These are phyloP conservation scores for Aureobasidium vineae DNA, from an alignment of 2,329 filamentous ascomycete species.

Conservation along the genomic window DNA sequence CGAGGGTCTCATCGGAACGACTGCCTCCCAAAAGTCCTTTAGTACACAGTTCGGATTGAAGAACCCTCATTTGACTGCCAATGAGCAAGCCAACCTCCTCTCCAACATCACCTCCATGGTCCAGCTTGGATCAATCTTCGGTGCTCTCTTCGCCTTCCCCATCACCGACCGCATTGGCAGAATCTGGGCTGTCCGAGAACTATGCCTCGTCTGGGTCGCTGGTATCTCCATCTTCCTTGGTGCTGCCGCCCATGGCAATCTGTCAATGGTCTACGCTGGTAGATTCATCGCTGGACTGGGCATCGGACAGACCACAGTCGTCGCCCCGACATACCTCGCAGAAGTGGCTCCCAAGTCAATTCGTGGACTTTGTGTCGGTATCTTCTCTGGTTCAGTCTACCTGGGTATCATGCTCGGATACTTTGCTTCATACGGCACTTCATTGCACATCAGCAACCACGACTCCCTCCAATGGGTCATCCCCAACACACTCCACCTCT, in stretches of 20 bases:
- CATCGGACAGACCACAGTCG: slow-evolving; percentile 55
- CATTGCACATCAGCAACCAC: slow-evolving; percentile 50
- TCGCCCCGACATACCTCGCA: slow-evolving; percentile 61
- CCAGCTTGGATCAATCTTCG: slow-evolving; percentile 71
- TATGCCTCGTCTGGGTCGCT: slow-evolving; percentile 35
- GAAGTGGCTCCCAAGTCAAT: slow-evolving; percentile 44
- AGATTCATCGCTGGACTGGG: slow-evolving; percentile 45
- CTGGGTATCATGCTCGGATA: slow-evolving; percentile 55
- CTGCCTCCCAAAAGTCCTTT: slow-evolving; percentile 63
- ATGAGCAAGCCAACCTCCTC: slow-evolving; percentile 61
- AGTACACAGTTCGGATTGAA: slow-evolving; percentile 58
- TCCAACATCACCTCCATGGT: slow-evolving; percentile 79
- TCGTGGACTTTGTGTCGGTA: slow-evolving; percentile 66
- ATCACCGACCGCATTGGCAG: slow-evolving; percentile 38
- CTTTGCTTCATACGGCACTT: slow-evolving; percentile 62
- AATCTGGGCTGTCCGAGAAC: slow-evolving; percentile 35
- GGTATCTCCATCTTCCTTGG: slow-evolving; percentile 46
- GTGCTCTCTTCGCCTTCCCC: slow-evolving; percentile 58
- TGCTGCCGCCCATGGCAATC: slow-evolving; percentile 41
- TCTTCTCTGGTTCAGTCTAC: slow-evolving; percentile 71
- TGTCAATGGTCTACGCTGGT: slow-evolving; percentile 41
- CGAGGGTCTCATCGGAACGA: slow-evolving; percentile 66
- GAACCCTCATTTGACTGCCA: slow-evolving; percentile 52
- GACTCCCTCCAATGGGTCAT: slow-evolving; percentile 55
- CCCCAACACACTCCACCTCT: slow-evolving; percentile 72